These are phyloP conservation scores for Penicillium sp. DNA, from an alignment of 2,329 filamentous ascomycete genomes.

Conservation along the genomic window DNA sequence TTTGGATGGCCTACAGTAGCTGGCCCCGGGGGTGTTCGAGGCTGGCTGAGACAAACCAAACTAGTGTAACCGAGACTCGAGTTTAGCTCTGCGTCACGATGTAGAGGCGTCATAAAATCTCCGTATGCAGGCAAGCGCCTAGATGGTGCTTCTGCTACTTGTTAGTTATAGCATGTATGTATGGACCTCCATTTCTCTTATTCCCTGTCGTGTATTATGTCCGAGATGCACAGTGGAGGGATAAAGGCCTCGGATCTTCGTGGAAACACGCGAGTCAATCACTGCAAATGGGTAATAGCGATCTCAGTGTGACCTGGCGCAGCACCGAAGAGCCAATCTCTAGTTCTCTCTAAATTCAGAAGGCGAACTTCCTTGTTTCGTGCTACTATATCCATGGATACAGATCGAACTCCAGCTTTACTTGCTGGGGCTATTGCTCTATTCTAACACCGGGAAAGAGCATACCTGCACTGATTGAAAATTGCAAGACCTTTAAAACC, in stretches of 20 bases:
- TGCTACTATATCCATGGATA: too few species aligned
- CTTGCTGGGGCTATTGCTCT: too few species aligned
- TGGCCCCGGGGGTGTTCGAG: background rate
- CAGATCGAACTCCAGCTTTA: too few species aligned
- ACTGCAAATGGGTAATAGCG: background rate
- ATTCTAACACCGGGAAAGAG: too few species aligned
- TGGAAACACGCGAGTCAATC: background rate
- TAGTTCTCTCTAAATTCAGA: too few species aligned
- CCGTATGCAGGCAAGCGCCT: background rate
- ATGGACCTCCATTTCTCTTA: background rate
- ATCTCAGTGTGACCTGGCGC: background rate
- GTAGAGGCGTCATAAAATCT: background rate
- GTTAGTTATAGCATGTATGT: background rate
- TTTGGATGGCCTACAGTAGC: background rate
- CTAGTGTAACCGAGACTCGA: background rate
- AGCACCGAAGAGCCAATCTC: background rate
- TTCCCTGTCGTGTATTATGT: background rate
- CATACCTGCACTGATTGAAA: too few species aligned
- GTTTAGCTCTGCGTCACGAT: background rate
- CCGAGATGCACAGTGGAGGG: background rate
- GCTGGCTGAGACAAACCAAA: background rate
- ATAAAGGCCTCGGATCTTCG: background rate
- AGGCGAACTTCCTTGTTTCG: too few species aligned
- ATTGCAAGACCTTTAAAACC: too few species aligned
- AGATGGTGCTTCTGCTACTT: background rate